Conservation (phyloP, 495 filamentous ascomycete species). For the Podospora tetraspora region DNA sequence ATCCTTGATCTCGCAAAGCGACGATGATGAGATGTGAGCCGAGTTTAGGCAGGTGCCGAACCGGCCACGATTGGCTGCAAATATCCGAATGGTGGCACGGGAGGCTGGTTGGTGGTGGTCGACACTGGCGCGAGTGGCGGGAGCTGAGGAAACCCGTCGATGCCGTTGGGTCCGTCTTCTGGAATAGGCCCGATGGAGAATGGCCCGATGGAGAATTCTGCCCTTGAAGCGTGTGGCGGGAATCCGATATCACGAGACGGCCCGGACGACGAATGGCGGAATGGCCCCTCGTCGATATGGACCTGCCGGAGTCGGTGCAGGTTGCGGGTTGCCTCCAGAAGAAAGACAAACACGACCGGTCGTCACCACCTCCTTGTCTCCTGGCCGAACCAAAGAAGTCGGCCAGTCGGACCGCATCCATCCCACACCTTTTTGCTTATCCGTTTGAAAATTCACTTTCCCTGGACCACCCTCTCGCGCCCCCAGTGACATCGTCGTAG, state of each 20-base stretch:
- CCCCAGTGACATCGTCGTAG: not conserved
- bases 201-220: slow-evolving; percentile 8
- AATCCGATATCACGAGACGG: not conserved
- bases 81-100: slow-evolving; percentile 4
- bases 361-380: too few species aligned
- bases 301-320: too few species aligned
- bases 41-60: slow-evolving; percentile 14
- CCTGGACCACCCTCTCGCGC: not conserved
- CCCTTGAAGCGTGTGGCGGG: not conserved
- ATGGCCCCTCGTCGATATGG: not conserved
- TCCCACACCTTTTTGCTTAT: not conserved
- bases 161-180: not conserved
- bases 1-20: not conserved
- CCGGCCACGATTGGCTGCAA: slow-evolving; percentile 3
- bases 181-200: slow-evolving; percentile 11
- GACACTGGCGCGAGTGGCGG: not conserved
- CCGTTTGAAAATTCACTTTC: not conserved
- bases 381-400: not conserved
- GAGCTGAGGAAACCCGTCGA: not conserved
- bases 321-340: too few species aligned
- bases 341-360: not conserved
- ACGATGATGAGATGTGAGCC: slow-evolving; percentile 3
- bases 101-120: slow-evolving; percentile 7
- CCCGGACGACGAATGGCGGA: not conserved
- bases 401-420: not conserved